Evolutionary conservation across 2,329 filamentous ascomycete species (phyloP), one percentile per base, ranked within the genome.

Genomic region (Rosellinia necatrix): DNA sequence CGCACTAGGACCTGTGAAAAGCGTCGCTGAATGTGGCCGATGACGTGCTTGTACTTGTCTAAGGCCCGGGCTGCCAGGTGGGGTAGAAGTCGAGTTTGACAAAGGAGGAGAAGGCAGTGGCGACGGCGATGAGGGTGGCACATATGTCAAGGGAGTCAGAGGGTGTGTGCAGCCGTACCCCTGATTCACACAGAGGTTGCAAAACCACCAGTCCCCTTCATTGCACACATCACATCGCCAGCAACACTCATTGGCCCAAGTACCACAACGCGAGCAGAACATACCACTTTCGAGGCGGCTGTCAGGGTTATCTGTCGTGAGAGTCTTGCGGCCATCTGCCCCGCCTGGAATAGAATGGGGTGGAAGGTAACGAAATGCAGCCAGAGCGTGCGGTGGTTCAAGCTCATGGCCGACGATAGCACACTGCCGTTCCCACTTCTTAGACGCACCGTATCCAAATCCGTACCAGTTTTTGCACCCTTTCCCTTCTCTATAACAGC

Each of bases 201-300:
- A 97, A 70, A 91, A 97, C 0, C 93, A 93, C 92, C 92, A 97
- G 68, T 96, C 92, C 4, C 91, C 93, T 60, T 94, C 86, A 66
- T 96, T 96, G 74, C 93, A 97, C 22, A 81, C 72, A 56, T 89
- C 85, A 71, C 93, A 97, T 60, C 90, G 87, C 93, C 92, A 97
- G 73, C 90, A 96, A 72, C 91, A 94, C 48, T 88, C 83, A 66
- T 96, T 92, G 0, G 91, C 82, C 77, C 85, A 89, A 0, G 82
- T 78, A 15, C 81, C 77, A 70, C 93, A 97, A 43, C 82, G 81
- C 32, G 88, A 85, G 70, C 93, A 97, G 71, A 97, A 97, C 5
- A 90, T 86, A 17, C 93, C 93, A 49, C 83, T 86, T 71, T 94
- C 85, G 1, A 94, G 74, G 21, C 90, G 79, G 34, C 80, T 79